Conservation (phyloP, 805 yeast genomes). For the Barnettozyma salicaria region DNA sequence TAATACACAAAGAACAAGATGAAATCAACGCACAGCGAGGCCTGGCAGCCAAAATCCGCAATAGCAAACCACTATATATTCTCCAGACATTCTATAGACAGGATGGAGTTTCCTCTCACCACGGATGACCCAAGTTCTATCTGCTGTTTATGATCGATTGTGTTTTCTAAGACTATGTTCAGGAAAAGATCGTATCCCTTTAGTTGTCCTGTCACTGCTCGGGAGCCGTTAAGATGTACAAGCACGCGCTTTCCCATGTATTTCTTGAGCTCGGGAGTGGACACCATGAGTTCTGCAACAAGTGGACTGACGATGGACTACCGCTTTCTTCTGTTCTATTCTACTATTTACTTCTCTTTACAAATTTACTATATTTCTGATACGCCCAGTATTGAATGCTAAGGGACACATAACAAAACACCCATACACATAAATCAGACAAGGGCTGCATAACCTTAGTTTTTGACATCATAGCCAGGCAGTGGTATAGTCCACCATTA, state of each 20-base stretch:
- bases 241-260: slow-evolving; percentile 74
- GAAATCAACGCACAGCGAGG: too few species aligned
- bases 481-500: too few species aligned
- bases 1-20: too few species aligned
- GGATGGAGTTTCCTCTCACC: slow-evolving; percentile 72
- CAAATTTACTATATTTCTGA: too few species aligned
- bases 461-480: too few species aligned
- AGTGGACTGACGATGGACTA: too few species aligned
- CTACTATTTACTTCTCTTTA: neutral
- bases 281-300: too few species aligned
- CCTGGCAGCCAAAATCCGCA: too few species aligned
- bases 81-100: slow-evolving; percentile 50
- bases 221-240: slow-evolving; percentile 70
- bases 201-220: slow-evolving; percentile 73
- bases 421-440: too few species aligned
- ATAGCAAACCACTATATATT: slow-evolving; percentile 18
- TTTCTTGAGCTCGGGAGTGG: slow-evolving; percentile 56
- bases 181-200: slow-evolving; percentile 78
- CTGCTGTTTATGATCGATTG: slow-evolving; percentile 40
- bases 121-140: slow-evolving; percentile 63
- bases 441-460: too few species aligned
- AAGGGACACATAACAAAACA: too few species aligned
- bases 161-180: slow-evolving; percentile 66
- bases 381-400: too few species aligned
- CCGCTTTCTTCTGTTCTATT: neutral